A percentile compares a stretch with the other conserved stretches of the same genome.
These are phyloP conservation scores for Capsicum pubescens DNA, from an alignment of 257 asterid species.

Conservation along the genomic window DNA sequence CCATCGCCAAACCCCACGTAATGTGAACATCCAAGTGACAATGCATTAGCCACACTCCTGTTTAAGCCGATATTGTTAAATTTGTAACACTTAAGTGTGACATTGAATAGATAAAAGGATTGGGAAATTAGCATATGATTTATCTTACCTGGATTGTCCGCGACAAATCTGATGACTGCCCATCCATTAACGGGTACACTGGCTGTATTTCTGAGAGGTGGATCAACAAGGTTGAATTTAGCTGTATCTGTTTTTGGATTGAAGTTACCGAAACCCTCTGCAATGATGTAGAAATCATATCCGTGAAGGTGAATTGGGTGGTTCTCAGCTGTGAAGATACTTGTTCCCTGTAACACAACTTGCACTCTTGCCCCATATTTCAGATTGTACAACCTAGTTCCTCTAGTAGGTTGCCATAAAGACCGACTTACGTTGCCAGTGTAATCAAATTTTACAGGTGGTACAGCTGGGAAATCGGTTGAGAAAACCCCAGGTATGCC, in stretches of 20 bases:
- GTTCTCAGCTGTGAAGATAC: conserved; percentile 44
- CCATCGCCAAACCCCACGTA: conserved; percentile 30
- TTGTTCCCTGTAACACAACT: conserved; percentile 43
- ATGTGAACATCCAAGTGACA: background rate
- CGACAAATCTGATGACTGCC: conserved; percentile 83
- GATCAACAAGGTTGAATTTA: background rate
- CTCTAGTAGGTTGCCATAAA: conserved; percentile 58
- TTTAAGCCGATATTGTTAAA: background rate
- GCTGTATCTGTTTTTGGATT: background rate
- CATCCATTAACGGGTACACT: conserved; percentile 82
- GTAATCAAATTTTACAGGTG: background rate
- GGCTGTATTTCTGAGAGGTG: background rate
- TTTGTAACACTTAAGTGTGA: no score
- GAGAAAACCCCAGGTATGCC: background rate
- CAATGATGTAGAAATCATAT: background rate
- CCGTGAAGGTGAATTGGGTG: conserved; percentile 53
- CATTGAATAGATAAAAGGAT: no score
- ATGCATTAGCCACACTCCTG: conserved; percentile 51
- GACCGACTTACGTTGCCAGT: background rate
- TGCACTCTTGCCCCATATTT: conserved; percentile 74
- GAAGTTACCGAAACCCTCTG: background rate
- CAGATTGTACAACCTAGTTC: conserved; percentile 63
- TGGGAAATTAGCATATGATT: no score
- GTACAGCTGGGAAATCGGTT: background rate
- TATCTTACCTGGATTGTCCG: conserved; percentile 80